Percentiles rank a stretch among this genome's conserved stretches.
phyloP scores from a whole-genome alignment of 2,329 filamentous ascomycete species.

The Cercospora citrullina region DNA sequence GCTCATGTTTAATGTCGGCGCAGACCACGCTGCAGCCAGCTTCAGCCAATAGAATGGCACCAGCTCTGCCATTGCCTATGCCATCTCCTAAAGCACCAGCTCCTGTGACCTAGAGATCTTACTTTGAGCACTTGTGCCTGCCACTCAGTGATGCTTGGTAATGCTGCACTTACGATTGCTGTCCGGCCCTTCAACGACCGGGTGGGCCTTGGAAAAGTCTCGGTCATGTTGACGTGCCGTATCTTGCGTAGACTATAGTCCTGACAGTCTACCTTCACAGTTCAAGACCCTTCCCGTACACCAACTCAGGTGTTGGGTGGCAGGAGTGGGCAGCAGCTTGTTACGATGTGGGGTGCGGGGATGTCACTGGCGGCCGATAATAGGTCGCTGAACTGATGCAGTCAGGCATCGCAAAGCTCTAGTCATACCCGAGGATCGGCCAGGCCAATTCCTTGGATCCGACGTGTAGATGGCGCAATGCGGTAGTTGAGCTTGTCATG shows the following conservation, averaged over 20 bases:
- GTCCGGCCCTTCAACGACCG: conserved; percentile 47
- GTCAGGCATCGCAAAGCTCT: background rate
- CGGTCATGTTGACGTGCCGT: conserved; percentile 29
- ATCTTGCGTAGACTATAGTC: background rate
- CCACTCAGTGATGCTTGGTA: background rate
- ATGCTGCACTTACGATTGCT: conserved; percentile 44
- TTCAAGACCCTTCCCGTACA: background rate
- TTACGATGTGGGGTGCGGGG: background rate
- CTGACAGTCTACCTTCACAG: background rate
- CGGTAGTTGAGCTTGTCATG: background rate
- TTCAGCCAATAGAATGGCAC: conserved; percentile 60
- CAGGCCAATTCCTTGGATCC: background rate
- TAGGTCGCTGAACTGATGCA: background rate
- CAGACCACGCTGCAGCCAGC: conserved; percentile 62
- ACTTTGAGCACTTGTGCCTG: background rate
- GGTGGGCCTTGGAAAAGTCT: conserved; percentile 38
- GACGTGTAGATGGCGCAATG: background rate
- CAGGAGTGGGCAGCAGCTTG: background rate
- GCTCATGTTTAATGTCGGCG: conserved; percentile 53
- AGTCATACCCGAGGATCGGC: background rate
- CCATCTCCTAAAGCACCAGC: conserved; percentile 58
- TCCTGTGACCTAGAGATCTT: conserved; percentile 50
- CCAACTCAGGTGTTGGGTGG: background rate
- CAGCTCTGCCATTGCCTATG: conserved; percentile 61
- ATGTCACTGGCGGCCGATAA: background rate